Base-by-base conservation (phyloP, 2,329 filamentous ascomycete species). In the Paecilomyces sp. region DNA sequence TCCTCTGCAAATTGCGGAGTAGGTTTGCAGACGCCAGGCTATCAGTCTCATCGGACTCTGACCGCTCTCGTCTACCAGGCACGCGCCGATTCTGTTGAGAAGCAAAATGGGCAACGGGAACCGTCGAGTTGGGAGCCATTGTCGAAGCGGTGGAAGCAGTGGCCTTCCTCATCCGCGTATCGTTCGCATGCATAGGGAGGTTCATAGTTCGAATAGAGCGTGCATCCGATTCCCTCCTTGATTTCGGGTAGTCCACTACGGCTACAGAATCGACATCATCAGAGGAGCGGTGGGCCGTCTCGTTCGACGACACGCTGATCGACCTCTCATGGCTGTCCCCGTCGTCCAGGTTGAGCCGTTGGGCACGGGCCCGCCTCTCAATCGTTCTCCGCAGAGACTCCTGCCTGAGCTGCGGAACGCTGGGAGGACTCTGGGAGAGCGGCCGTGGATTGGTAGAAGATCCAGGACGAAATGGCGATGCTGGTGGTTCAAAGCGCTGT, bases 1-100 rank as follows among this genome's bases (percentile, higher is more conserved):
- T 82, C 66, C 82, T 75, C 57, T 81, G 78, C 55, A 86, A 68
- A 31, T 78, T 83, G 58, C 81, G 78, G 62, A 83, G 75, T 28
- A 86, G 66, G 59, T 81, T 85, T 53, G 80, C 77, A 8, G 82
- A 84, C n/a, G 82, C 83, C 56, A 82, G 68, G 61, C 75, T 78
- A 55, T 77, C 75, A 59, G 67, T 71, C 24, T 66, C 67, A 30
- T 74, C 74, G 13, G 61, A 61, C 30, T 60, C 60, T 55, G 64
- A 58, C 55, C 60, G 61, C 41, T 69, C 70, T 36, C 63, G 62
- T 58, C 67, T 64, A 58, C 65, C 63, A 31, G 67, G 65, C 58
- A 58, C 73, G 8, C 64, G 59, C 25, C 67, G 63, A 67, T 72
- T 64, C 66, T 77, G 63, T 67, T 77, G 63, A 66, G 76, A 68